These are phyloP conservation scores for Bruguiera sexangula DNA, from an alignment of 345 rosid genomes.

Conservation along the genomic window DNA sequence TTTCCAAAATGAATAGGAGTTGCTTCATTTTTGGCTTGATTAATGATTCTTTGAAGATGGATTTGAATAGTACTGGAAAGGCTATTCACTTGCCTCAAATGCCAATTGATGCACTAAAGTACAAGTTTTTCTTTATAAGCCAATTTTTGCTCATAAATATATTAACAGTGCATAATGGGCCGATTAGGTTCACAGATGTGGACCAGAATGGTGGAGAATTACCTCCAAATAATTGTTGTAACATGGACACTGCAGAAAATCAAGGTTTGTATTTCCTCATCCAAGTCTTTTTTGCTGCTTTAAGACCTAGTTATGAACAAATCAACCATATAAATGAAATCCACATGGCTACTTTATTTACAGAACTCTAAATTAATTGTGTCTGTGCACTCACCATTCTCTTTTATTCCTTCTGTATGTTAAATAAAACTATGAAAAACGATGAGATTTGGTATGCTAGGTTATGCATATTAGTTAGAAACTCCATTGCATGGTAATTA, in stretches of 20 bases:
- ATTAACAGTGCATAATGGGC: conserved; percentile 14
- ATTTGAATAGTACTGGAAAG: not conserved
- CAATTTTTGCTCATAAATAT: conserved; percentile 9
- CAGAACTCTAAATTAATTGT: not conserved
- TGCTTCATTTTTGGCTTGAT: no score
- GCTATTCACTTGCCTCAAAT: not conserved
- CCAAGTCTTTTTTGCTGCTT: not conserved
- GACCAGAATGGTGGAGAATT: conserved; percentile 35
- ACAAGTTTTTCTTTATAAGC: not conserved
- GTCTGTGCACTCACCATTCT: not conserved
- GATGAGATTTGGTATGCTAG: no score
- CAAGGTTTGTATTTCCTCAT: conserved; percentile 35
- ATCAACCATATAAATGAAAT: not conserved
- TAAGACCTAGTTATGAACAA: not conserved
- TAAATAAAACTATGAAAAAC: no score
- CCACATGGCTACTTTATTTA: not conserved
- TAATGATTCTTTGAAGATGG: not conserved
- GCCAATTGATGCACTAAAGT: conserved; percentile 4
- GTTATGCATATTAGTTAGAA: not conserved
- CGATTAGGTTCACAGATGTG: conserved; percentile 30
- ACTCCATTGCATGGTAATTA: not conserved
- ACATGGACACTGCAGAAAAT: conserved; percentile 33
- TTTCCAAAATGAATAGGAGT: not conserved
- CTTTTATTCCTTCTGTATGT: not conserved
- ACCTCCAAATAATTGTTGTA: conserved; percentile 29